Evolutionary conservation across 257 asterid genomes (phyloP).

Genomic region (Verbascum thapsus): DNA sequence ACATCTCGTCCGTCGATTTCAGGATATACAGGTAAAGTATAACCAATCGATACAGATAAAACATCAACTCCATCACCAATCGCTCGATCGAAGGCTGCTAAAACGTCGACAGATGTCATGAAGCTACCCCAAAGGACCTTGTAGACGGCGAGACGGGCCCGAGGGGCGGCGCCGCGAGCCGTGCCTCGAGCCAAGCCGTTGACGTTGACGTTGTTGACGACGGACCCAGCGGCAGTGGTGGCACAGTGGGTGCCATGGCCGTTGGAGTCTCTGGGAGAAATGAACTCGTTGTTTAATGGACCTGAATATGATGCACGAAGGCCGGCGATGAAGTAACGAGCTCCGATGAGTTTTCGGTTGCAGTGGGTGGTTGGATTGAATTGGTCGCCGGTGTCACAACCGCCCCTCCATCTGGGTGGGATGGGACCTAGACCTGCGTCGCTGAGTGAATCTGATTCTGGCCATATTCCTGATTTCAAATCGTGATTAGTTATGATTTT

Average conservation of each 20-base stretch:
- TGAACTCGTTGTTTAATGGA: constrained; percentile 17
- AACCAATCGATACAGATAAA: constrained; percentile 37
- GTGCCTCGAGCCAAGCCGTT: constrained; percentile 37
- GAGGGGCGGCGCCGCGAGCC: constrained; percentile 46
- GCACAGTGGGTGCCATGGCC: constrained; percentile 42
- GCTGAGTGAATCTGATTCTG: constrained; percentile 38
- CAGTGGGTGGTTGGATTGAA: constrained; percentile 37
- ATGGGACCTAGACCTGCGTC: constrained; percentile 43
- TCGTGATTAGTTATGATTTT: too few species aligned
- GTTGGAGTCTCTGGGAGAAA: constrained; percentile 35
- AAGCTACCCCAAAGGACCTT: constrained; percentile 25
- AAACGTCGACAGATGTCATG: constrained; percentile 28
- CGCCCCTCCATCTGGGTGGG: constrained; percentile 49
- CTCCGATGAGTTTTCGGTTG: constrained; percentile 49
- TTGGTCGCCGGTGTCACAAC: constrained; percentile 30
- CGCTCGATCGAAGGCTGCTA: constrained; percentile 45
- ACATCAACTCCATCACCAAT: constrained; percentile 47
- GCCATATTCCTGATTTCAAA: constrained; percentile 38
- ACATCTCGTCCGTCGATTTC: constrained; percentile 28
- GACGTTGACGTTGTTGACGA: constrained; percentile 28
- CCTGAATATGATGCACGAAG: constrained; percentile 16
- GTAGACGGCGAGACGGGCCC: constrained; percentile 42
- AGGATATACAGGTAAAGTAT: constrained; percentile 7
- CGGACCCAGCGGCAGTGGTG: constrained; percentile 37
- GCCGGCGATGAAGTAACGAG: constrained; percentile 41